Conservation (phyloP, 257 asterid species). For the Nicotiana undulata region DNA sequence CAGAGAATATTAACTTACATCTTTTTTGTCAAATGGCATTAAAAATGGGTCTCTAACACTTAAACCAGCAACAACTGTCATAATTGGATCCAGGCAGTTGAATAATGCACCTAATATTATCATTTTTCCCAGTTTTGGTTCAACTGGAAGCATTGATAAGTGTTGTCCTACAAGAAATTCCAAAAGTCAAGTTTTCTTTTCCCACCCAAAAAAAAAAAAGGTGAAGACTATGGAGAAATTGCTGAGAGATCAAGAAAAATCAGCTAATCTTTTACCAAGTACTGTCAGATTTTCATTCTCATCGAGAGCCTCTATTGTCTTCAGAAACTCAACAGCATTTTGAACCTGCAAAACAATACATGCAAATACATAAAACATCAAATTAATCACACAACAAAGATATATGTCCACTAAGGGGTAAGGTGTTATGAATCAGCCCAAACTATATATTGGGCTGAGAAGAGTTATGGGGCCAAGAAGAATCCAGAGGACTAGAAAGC, state of each 20-base stretch:
- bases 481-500: too few relatives aligned
- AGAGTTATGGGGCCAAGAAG: too few relatives aligned
- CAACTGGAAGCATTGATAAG: constrained; percentile 90
- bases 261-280: constrained; percentile 44
- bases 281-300: constrained; percentile 75
- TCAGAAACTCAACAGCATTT: constrained; percentile 76
- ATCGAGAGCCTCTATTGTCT: constrained; percentile 84
- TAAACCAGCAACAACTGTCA: constrained; percentile 90
- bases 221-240: constrained; percentile 3
- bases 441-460: too few relatives aligned
- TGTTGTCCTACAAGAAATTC: constrained; percentile 52
- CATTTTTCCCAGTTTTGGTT: constrained; percentile 97
- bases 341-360: constrained; percentile 60
- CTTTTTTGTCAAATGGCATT: constrained; percentile 92
- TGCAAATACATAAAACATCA: background rate
- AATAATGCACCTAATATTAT: constrained; percentile 66
- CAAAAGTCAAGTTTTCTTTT: background rate
- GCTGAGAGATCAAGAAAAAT: background rate
- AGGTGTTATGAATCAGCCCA: too few relatives aligned
- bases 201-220: constrained; percentile 10
- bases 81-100: constrained; percentile 75
- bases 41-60: constrained; percentile 89
- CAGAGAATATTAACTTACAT: constrained; percentile 46
- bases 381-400: constrained; percentile 10
- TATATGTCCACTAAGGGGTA: background rate